Percentiles rank a stretch among this genome's conserved stretches.
Evolutionary conservation across 2,329 filamentous ascomycete genomes (phyloP).

Genomic region (Hirsutella rhossiliensis): DNA sequence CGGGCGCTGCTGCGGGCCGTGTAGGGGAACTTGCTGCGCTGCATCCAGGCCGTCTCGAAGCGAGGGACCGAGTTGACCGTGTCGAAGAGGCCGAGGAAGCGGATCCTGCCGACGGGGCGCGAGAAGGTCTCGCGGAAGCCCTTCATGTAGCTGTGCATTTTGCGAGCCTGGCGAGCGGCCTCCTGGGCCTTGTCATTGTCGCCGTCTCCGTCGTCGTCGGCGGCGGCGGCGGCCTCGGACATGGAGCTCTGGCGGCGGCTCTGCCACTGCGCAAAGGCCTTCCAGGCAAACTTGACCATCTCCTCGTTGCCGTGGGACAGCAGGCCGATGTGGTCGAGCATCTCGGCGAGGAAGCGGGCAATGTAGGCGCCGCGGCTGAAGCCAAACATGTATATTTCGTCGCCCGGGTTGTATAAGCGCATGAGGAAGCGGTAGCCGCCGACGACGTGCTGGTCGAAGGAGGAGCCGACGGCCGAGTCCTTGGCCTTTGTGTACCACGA

Average conservation of each 20-base stretch:
- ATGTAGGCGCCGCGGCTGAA: slow-evolving; percentile 65
- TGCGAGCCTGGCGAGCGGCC: slow-evolving; percentile 21
- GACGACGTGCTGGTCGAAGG: slow-evolving; percentile 73
- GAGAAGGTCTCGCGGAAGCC: slow-evolving; percentile 74
- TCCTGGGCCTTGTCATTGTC: slow-evolving; percentile 29
- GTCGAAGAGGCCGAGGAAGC: slow-evolving; percentile 70
- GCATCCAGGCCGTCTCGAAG: slow-evolving; percentile 69
- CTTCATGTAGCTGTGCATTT: slow-evolving; percentile 64
- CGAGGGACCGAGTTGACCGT: slow-evolving; percentile 70
- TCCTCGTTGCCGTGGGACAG: slow-evolving; percentile 76
- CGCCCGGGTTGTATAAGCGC: slow-evolving; percentile 54
- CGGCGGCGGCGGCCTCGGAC: slow-evolving; percentile 14
- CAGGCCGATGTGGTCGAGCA: slow-evolving; percentile 73
- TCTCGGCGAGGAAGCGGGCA: slow-evolving; percentile 66
- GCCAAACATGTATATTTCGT: slow-evolving; percentile 61
- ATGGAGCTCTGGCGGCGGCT: slow-evolving; percentile 36
- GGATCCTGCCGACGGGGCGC: slow-evolving; percentile 59
- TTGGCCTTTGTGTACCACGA: slow-evolving; percentile 63
- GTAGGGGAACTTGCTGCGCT: slow-evolving; percentile 65
- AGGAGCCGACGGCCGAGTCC: slow-evolving; percentile 68
- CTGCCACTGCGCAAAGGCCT: slow-evolving; percentile 65
- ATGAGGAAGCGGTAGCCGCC: slow-evolving; percentile 72
- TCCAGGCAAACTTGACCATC: slow-evolving; percentile 76
- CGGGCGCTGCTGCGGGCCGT: slow-evolving; percentile 44
- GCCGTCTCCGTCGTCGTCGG: too few species aligned